Evolutionary conservation across 2,329 filamentous ascomycete genomes (phyloP).

Genomic region (Claviceps pazoutovae): DNA sequence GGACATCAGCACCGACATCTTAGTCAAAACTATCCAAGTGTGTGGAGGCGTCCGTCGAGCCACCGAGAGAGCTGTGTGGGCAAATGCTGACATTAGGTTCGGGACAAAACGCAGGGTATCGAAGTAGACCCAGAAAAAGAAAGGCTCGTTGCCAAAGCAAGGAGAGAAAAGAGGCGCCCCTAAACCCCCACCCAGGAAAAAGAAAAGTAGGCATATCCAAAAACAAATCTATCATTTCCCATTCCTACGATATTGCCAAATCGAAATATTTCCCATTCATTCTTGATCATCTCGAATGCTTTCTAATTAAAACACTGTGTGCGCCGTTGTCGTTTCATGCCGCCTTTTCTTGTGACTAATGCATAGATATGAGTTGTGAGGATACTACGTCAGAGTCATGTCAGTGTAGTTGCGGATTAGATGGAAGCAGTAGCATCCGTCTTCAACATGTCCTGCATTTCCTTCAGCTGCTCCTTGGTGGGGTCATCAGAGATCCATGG

Average conservation of each 20-base stretch:
- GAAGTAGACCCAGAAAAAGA: conserved; percentile 5
- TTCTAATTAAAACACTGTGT: not conserved
- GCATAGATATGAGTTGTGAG: not conserved
- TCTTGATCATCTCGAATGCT: not conserved
- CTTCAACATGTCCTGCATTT: conserved; percentile 40
- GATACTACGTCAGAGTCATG: no score
- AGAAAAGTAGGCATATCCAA: not conserved
- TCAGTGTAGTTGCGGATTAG: not conserved
- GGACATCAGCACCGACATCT: not conserved
- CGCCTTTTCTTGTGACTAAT: not conserved
- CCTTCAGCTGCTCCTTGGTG: conserved; percentile 43
- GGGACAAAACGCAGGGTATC: conserved; percentile 12
- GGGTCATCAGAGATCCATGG: conserved; percentile 67
- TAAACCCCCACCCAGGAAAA: no score
- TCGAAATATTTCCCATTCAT: not conserved
- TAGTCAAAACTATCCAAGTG: not conserved
- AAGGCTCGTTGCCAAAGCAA: no score
- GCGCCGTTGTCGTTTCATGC: conserved; percentile 1
- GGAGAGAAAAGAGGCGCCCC: no score
- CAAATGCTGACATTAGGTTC: not conserved
- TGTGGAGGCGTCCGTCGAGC: not conserved
- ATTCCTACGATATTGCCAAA: not conserved
- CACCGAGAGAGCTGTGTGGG: not conserved
- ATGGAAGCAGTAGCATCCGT: conserved; percentile 11
- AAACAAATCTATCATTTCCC: not conserved